These are phyloP conservation scores for Candida ortonii DNA, from an alignment of 805 yeast species.

Conservation along the genomic window DNA sequence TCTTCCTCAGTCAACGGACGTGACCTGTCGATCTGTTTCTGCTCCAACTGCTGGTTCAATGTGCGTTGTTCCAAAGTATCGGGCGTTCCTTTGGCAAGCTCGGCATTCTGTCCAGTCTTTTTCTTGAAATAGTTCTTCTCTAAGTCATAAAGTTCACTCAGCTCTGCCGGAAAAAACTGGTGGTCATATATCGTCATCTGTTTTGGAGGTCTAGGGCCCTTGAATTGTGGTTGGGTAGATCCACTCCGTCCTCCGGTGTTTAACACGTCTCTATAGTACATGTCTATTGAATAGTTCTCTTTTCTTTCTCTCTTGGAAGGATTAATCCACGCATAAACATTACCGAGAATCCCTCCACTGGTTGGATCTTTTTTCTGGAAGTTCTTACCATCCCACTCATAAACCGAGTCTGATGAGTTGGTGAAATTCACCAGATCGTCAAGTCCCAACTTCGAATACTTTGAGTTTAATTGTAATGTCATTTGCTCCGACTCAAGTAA, in stretches of 20 bases:
- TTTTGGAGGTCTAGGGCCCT: constrained; percentile 80
- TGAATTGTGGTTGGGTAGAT: constrained; percentile 34
- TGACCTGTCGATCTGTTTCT: constrained; percentile 71
- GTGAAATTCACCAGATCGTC: constrained; percentile 77
- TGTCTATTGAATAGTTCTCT: constrained; percentile 83
- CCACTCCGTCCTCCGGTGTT: constrained; percentile 64
- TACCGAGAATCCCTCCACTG: constrained; percentile 30
- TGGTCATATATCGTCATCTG: constrained; percentile 82
- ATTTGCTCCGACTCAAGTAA: constrained; percentile 60
- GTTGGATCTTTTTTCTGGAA: constrained; percentile 60
- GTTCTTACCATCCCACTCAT: constrained; percentile 86
- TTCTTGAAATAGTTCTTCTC: constrained; percentile 78
- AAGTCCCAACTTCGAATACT: constrained; percentile 65
- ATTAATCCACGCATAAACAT: constrained; percentile 69
- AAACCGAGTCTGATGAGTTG: constrained; percentile 54
- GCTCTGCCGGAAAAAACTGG: constrained; percentile 81
- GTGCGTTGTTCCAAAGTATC: constrained; percentile 20
- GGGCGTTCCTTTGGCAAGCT: constrained; percentile 53
- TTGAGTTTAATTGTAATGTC: constrained; percentile 57
- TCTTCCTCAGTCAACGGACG: constrained; percentile 83
- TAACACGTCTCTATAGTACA: constrained; percentile 54
- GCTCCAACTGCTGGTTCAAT: constrained; percentile 45
- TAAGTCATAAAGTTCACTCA: constrained; percentile 72
- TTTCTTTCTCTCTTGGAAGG: constrained; percentile 84
- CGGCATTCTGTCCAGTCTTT: constrained; percentile 60